Evolutionary conservation across 768 basidiomycete genomes (phyloP).

Genomic region (Mycena olivaceomarginata): DNA sequence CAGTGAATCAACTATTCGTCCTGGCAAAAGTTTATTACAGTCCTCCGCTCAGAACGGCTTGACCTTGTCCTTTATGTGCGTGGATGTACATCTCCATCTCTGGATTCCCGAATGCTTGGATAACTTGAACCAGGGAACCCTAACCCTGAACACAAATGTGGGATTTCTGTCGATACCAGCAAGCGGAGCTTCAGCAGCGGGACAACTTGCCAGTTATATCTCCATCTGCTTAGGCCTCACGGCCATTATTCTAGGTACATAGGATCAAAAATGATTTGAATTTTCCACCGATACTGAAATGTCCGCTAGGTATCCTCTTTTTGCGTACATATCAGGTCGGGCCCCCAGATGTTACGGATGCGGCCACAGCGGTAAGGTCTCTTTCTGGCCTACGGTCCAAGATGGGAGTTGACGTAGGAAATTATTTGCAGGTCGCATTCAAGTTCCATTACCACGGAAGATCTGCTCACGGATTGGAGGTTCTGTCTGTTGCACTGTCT

Average conservation of each 20-base stretch:
- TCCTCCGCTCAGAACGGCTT: neutral
- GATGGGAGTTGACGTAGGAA: neutral
- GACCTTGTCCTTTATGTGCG: constrained; percentile 7
- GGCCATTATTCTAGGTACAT: neutral
- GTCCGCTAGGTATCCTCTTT: neutral
- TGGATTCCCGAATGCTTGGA: too few relatives aligned
- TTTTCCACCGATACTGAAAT: too few relatives aligned
- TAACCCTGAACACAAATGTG: constrained; percentile 19
- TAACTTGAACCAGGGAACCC: constrained; percentile 3
- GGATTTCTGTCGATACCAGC: constrained; percentile 17
- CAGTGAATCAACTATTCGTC: neutral
- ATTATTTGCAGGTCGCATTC: neutral
- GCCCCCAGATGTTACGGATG: neutral
- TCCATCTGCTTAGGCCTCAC: constrained; percentile 20
- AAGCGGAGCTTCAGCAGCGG: neutral
- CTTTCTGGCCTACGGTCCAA: neutral
- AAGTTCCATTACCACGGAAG: neutral
- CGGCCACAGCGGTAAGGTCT: neutral
- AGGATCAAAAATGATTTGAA: neutral
- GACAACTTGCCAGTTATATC: constrained; percentile 8
- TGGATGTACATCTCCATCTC: neutral
- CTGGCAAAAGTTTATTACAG: neutral
- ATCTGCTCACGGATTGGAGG: neutral
- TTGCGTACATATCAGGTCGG: neutral
- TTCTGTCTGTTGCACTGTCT: neutral